Conservation (phyloP, 208 protist species). For the Leishmania braziliensis region DNA sequence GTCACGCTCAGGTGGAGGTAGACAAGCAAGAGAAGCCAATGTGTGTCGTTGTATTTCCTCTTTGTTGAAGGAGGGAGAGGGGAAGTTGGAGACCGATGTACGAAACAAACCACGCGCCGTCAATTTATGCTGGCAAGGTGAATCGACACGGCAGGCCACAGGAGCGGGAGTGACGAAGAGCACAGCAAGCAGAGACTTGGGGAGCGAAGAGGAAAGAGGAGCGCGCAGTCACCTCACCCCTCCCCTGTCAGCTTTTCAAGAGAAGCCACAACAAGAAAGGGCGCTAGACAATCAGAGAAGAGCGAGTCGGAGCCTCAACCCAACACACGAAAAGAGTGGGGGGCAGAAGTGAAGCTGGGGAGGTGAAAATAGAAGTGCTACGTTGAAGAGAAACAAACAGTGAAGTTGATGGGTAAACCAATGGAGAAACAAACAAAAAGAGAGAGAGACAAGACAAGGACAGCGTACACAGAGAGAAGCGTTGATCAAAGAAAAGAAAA, state of each 20-base stretch:
- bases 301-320: too few relatives aligned
- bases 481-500: neutral
- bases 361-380: neutral
- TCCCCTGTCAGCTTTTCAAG: neutral
- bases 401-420: neutral
- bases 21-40: neutral
- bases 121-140: neutral
- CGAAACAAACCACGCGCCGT: neutral
- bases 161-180: neutral
- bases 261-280: neutral
- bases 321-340: neutral
- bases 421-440: neutral
- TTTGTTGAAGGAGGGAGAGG: neutral
- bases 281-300: neutral
- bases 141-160: neutral
- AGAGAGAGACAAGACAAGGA: neutral
- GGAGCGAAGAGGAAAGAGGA: neutral
- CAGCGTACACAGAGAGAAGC: neutral
- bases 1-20: neutral
- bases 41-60: neutral
- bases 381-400: conserved; percentile 1
- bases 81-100: neutral
- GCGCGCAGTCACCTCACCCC: neutral
- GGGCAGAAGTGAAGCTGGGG: too few relatives aligned
- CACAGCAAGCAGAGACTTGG: neutral